phyloP scores from a whole-genome alignment of 2,329 filamentous ascomycete genomes.

The Kalmusia sp. region DNA sequence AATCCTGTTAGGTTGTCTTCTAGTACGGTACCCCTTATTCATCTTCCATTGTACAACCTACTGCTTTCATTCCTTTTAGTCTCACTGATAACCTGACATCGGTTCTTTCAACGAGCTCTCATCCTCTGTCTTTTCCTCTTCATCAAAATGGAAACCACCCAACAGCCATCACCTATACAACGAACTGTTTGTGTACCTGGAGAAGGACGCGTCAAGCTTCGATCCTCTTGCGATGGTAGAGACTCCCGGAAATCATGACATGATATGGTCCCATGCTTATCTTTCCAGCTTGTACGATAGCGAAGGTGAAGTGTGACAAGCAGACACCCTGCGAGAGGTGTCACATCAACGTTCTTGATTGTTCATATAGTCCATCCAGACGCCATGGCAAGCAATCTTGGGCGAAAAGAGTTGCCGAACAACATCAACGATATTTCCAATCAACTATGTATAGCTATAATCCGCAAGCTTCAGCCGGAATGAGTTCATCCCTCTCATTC shows the following conservation, averaged over 20 bases:
- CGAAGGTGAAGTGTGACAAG: conserved; percentile 7
- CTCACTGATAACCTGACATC: too few relatives aligned
- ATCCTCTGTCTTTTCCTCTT: not conserved
- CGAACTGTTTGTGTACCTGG: not conserved
- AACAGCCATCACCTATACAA: not conserved
- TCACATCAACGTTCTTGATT: not conserved
- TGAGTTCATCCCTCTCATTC: not conserved
- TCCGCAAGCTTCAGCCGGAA: not conserved
- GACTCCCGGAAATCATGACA: not conserved
- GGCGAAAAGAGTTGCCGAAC: not conserved
- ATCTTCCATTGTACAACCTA: too few relatives aligned
- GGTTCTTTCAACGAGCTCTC: too few relatives aligned
- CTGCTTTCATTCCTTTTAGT: too few relatives aligned
- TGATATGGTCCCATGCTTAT: not conserved
- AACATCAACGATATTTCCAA: not conserved
- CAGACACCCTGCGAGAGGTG: not conserved
- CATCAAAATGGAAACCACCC: not conserved
- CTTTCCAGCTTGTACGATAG: not conserved
- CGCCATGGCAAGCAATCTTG: conserved; percentile 8
- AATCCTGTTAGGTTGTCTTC: too few relatives aligned
- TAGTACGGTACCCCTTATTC: too few relatives aligned
- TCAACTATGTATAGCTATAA: not conserved
- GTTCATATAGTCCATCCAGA: conserved; percentile 2
- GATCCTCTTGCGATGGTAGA: conserved; percentile 3
- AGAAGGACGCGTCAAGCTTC: not conserved